Evolutionary conservation across 2,329 filamentous ascomycete genomes (phyloP), one percentile per base, ranked within the genome.

Genomic region (Xylaria sp.): DNA sequence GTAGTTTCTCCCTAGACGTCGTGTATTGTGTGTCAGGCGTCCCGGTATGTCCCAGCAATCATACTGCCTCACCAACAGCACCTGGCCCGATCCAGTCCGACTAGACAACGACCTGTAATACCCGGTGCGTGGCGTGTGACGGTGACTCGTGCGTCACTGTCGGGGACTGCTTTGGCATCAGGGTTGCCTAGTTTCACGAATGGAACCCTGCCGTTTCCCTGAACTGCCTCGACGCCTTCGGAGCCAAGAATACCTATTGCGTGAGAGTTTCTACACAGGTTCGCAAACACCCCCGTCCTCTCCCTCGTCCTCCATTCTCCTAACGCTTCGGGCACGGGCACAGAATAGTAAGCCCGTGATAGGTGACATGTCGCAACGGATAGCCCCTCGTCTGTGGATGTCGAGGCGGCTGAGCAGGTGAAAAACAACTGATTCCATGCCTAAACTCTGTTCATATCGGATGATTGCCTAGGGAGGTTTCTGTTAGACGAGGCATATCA

Each of bases 191-290:
- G 32, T 63, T 63, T 42, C 32, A 48, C 40, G 51, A 48, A 8
- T 63, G 61, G 61, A 63, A 63, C n/a, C 61, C 61, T 4, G 51
- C 61, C 23, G 61, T 63, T 13, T 57, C 51, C n/a, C 21, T 29
- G 5, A 53, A 63, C 25, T 63, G 61, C 21, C 12, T 50, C 4
- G 37, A 27, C 42, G 48, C 35, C 16, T 63, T 63, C 61, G 58
- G 61, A 53, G 48, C 35, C 12, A 42, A 27, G 5, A 16, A 48
- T 27, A 53, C 61, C 5, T 63, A 63, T 35, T 63, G 61, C 37
- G 37, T 42, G 37, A 10, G 37, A 13, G 37, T 42, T 42, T 42
- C 37, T 18, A 42, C 37, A 10, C 37, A 13, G 37, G 37, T 5
- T 42, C 37, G 12, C 37, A 40, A 23, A 54, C 29, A 32, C 10